Evolutionary conservation across 1,284 basidiomycete species (phyloP).

Genomic region (Rhodotorula mucilaginosa): DNA sequence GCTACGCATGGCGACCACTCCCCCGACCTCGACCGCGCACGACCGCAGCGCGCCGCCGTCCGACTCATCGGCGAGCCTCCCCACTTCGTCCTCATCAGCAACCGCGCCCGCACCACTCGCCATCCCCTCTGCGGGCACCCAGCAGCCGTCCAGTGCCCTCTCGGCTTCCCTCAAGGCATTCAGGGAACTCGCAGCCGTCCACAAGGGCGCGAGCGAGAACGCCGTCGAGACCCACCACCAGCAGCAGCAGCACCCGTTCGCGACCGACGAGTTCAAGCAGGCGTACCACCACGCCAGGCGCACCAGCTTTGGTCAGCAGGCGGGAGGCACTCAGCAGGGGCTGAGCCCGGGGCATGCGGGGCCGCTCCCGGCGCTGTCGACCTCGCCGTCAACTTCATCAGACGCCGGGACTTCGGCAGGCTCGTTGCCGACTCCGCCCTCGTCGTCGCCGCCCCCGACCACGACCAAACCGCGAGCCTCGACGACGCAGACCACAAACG

Average conservation of each 20-base stretch:
- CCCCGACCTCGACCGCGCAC: not conserved
- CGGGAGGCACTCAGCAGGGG: not conserved
- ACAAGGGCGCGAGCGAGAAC: not conserved
- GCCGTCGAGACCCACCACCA: not conserved
- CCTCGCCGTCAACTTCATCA: constrained; percentile 16
- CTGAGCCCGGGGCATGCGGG: not conserved
- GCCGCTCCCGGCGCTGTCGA: constrained; percentile 12
- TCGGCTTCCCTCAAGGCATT: constrained; percentile 34
- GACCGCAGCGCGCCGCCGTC: not conserved
- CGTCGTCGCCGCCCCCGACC: constrained; percentile 13
- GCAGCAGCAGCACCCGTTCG: constrained; percentile 18
- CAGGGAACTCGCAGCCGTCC: constrained; percentile 15
- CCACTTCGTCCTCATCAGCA: not conserved
- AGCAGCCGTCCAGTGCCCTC: constrained; percentile 21
- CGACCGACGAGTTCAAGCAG: constrained; percentile 27
- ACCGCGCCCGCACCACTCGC: constrained; percentile 3
- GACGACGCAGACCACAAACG: not conserved
- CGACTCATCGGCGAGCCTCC: too few relatives aligned
- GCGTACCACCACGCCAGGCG: constrained; percentile 34
- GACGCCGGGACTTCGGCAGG: constrained; percentile 14
- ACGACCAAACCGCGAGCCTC: not conserved
- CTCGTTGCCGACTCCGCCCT: constrained; percentile 32
- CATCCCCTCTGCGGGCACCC: constrained; percentile 1
- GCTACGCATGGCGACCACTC: not conserved
- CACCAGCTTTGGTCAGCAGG: constrained; percentile 15